phyloP scores from a whole-genome alignment of 129 eudicot genomes.

The sunflower (Helianthus annuus) region HanXRQr2.0-SUNRISE NC_035433.2:145051709-145052208 shows the following conservation, averaged over 20 bases:
- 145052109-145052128: no score
- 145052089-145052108: neutral
- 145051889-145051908: slow-evolving; percentile 36
- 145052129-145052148: no score
- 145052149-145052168: neutral
- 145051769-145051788: neutral
- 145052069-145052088: slow-evolving; percentile 90
- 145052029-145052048: slow-evolving; percentile 58
- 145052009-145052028: slow-evolving; percentile 31
- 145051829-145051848: slow-evolving; percentile 1
- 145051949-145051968: slow-evolving; percentile 25
- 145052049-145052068: slow-evolving; percentile 78
- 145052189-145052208: no score
- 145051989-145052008: slow-evolving; percentile 31
- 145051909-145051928: slow-evolving; percentile 46
- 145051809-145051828: neutral
- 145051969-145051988: slow-evolving; percentile 6
- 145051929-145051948: slow-evolving; percentile 65
- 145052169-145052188: neutral
- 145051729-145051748: slow-evolving; percentile 1
- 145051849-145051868: slow-evolving; percentile 41
- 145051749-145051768: slow-evolving; percentile 13
- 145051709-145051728: neutral
- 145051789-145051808: neutral
- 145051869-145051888: slow-evolving; percentile 44